phyloP scores from a whole-genome alignment of 805 yeast genomes.

The Metschnikowia vanudenii region DNA sequence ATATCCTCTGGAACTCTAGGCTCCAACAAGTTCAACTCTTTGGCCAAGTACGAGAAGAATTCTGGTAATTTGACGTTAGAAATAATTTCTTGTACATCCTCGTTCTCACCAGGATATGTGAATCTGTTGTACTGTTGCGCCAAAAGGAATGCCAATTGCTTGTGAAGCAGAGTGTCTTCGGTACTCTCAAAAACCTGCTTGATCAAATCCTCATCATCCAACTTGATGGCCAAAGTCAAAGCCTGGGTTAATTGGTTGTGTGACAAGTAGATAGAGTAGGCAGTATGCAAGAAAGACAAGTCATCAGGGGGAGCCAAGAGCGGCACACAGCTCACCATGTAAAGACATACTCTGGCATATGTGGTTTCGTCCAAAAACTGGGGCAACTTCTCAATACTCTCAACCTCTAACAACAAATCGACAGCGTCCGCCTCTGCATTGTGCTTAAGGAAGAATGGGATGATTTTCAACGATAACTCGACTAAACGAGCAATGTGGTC shows the following conservation, averaged over 20 bases:
- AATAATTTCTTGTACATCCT: conserved; percentile 78
- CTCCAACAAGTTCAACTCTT: conserved; percentile 83
- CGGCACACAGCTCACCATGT: conserved; percentile 96
- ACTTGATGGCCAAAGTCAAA: conserved; percentile 79
- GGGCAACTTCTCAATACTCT: conserved; percentile 77
- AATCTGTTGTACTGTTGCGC: conserved; percentile 85
- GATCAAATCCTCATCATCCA: conserved; percentile 78
- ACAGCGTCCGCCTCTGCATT: conserved; percentile 99
- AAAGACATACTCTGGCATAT: conserved; percentile 84
- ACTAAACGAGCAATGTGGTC: conserved; percentile 45
- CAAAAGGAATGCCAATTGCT: conserved; percentile 87
- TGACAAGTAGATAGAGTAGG: conserved; percentile 77
- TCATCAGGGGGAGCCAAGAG: conserved; percentile 95
- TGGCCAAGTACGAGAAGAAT: conserved; percentile 73
- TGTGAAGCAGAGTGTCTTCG: conserved; percentile 67
- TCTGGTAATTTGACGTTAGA: conserved; percentile 77
- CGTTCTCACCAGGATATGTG: conserved; percentile 56
- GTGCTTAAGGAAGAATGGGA: conserved; percentile 87
- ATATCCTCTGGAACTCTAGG: conserved; percentile 95
- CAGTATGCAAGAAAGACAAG: conserved; percentile 78
- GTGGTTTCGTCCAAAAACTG: conserved; percentile 83
- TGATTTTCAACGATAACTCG: conserved; percentile 69
- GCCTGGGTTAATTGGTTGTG: conserved; percentile 87
- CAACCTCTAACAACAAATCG: conserved; percentile 86
- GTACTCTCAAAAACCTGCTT: conserved; percentile 81